Evolutionary conservation across 164 flowering plant genomes (phyloP).

Genomic region (Houttuynia cordata): DNA sequence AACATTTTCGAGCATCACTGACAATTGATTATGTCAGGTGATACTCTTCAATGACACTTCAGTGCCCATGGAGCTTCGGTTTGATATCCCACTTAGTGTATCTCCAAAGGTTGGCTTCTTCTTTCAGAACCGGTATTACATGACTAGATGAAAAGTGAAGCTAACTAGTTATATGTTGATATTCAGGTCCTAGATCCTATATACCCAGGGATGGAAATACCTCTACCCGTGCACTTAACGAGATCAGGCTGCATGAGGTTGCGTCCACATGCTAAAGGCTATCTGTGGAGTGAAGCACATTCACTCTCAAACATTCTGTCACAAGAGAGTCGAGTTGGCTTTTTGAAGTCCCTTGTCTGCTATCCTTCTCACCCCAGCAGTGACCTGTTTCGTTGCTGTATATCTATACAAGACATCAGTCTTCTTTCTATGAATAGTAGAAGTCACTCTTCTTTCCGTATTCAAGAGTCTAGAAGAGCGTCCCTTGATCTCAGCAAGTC

Average conservation of each 20-base stretch:
- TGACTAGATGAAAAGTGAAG: neutral
- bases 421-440: conserved; percentile 27
- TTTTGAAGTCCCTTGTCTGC: conserved; percentile 71
- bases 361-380: conserved; percentile 85
- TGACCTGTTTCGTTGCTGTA: conserved; percentile 86
- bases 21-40: conserved; percentile 40
- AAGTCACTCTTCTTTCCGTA: conserved; percentile 14
- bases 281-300: conserved; percentile 92
- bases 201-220: conserved; percentile 76
- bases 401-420: conserved; percentile 50
- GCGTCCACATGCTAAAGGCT: conserved; percentile 75
- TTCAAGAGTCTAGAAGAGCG: conserved; percentile 8
- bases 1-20: neutral
- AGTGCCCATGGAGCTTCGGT: conserved; percentile 69
- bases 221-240: conserved; percentile 88
- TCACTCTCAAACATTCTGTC: conserved; percentile 53
- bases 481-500: conserved; percentile 10
- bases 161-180: neutral
- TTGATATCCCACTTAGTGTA: conserved; percentile 93
- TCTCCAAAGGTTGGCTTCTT: conserved; percentile 63
- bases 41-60: conserved; percentile 66
- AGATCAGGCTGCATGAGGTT: conserved; percentile 84
- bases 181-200: conserved; percentile 77
- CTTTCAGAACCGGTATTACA: neutral
- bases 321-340: conserved; percentile 50